A percentile compares a stretch with the other conserved stretches of the same genome.
These are phyloP conservation scores for Kodamaea sagamina DNA, from an alignment of 805 yeast genomes.

Conservation along the genomic window DNA sequence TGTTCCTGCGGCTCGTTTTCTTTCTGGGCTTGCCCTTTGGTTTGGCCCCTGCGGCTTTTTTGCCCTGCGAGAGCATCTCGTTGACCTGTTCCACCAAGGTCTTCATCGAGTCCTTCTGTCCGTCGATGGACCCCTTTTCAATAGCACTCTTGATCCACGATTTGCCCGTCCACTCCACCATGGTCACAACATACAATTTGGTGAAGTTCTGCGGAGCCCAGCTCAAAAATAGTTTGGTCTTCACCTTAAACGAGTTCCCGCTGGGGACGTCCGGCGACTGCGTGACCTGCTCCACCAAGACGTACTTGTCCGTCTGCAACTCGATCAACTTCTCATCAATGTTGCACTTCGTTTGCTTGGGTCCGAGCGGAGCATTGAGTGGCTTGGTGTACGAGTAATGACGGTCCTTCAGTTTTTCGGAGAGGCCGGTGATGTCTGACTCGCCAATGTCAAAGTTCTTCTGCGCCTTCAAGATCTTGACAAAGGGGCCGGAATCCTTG, in stretches of 20 bases:
- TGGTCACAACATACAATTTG: constrained; percentile 61
- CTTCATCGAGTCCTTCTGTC: constrained; percentile 68
- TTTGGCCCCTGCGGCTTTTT: constrained; percentile 14
- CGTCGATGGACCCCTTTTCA: constrained; percentile 79
- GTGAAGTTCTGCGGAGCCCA: constrained; percentile 75
- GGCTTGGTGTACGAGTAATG: constrained; percentile 71
- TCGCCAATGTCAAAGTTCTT: constrained; percentile 28
- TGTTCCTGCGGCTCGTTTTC: constrained; percentile 17
- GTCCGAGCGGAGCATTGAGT: constrained; percentile 82
- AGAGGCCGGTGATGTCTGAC: constrained; percentile 32
- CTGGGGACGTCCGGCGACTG: constrained; percentile 94
- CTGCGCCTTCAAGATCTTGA: constrained; percentile 36
- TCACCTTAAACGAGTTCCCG: constrained; percentile 77
- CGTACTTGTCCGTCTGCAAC: constrained; percentile 51
- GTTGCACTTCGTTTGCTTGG: constrained; percentile 81
- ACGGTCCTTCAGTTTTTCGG: constrained; percentile 46
- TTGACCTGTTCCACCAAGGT: constrained; percentile 50
- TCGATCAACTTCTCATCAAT: constrained; percentile 55
- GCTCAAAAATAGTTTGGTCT: constrained; percentile 67
- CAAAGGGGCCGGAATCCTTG: constrained; percentile 42
- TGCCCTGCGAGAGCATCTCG: constrained; percentile 31
- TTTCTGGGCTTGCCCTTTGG: constrained; percentile 13
- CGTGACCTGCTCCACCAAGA: constrained; percentile 63
- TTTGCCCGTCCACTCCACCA: constrained; percentile 85
- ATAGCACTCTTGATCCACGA: constrained; percentile 92